Percentiles rank a stretch among this genome's conserved stretches.
Evolutionary conservation across 2,329 filamentous ascomycete species (phyloP).

Genomic region (Diplodia corticola): DNA sequence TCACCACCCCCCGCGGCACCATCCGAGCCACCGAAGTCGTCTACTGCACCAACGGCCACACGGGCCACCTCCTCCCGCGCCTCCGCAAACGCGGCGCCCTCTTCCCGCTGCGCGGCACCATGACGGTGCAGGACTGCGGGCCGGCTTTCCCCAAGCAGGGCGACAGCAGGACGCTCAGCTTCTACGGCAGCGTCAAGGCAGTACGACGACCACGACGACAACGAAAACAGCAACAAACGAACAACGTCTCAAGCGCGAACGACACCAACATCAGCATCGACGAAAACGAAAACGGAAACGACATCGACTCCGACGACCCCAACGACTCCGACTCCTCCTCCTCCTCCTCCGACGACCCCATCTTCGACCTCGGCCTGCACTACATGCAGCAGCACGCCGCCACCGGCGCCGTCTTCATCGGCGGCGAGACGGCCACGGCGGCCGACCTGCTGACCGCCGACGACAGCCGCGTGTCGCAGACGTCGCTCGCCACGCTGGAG

Average conservation of each 20-base stretch:
- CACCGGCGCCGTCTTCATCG: constrained; percentile 27
- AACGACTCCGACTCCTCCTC: too few species aligned
- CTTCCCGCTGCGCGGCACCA: constrained; percentile 49
- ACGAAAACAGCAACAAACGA: too few species aligned
- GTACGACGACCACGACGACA: constrained; percentile 20
- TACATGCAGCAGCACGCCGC: constrained; percentile 24
- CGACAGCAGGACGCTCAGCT: constrained; percentile 52
- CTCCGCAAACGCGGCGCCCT: constrained; percentile 45
- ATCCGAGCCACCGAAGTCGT: constrained; percentile 54
- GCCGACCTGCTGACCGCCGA: constrained; percentile 26
- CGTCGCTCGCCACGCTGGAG: constrained; percentile 21
- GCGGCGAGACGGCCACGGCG: constrained; percentile 25
- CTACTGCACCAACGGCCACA: constrained; percentile 60
- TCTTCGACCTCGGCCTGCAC: constrained; percentile 11
- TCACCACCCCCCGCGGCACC: constrained; percentile 49
- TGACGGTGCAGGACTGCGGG: constrained; percentile 53
- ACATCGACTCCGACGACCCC: too few species aligned
- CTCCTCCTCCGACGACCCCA: too few species aligned
- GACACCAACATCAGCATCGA: too few species aligned
- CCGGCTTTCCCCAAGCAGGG: constrained; percentile 32
- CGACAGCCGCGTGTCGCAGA: constrained; percentile 15
- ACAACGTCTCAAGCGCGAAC: too few species aligned
- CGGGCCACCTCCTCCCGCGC: constrained; percentile 53
- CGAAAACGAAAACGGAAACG: too few species aligned
- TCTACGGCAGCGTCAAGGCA: constrained; percentile 30